Evolutionary conservation across 129 eudicot species (phyloP), one percentile per base, ranked within the genome.

Genomic region (Erigeron canadensis): DNA sequence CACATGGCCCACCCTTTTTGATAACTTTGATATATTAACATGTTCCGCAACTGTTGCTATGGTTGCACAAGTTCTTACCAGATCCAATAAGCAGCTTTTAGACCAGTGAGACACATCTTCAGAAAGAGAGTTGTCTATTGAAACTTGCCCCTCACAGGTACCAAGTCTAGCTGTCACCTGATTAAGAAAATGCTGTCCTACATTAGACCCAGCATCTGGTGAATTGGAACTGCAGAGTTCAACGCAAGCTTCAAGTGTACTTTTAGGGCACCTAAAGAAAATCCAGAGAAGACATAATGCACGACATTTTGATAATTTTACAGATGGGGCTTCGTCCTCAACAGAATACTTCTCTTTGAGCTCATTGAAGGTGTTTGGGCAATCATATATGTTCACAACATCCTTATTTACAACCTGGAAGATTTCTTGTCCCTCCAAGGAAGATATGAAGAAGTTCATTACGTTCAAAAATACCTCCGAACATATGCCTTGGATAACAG

Each of bases 401-500:
- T 84, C 86, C 74, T 71, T 80, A 79, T 86, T 84, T 37, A 90
- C 79, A 72, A 95, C 82, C 76, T 88, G 85, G 86, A 90, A 81
- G 34, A 90, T 66, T 73, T 65, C 81, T 65, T 84, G 83, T 44
- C 89, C 96, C 60, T 88, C 91, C 43, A 87, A 83, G 41, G 89
- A 82, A 59, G 89, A 86, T 39, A 84, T 81, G 55, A 87, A 75
- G 81, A 95, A 95, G 57, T 81, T 75, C 55, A 86, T 80, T 51
- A 83, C 94, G 73, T 82, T 71, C 10, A 62, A 66, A 70, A 95
- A 90, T 59, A 95, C 99, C 8, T 86, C 82, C 61, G 87, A 87
- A 72, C 96, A 84, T 77, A 86, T 89, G n/a, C 96, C 93, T 71
- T 71, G 84, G 64, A 84, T 84, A 72, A 88, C 81, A 60, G 94